These are phyloP conservation scores for Colletotrichum lentis DNA, from an alignment of 2,329 filamentous ascomycete genomes.

Conservation along the genomic window DNA sequence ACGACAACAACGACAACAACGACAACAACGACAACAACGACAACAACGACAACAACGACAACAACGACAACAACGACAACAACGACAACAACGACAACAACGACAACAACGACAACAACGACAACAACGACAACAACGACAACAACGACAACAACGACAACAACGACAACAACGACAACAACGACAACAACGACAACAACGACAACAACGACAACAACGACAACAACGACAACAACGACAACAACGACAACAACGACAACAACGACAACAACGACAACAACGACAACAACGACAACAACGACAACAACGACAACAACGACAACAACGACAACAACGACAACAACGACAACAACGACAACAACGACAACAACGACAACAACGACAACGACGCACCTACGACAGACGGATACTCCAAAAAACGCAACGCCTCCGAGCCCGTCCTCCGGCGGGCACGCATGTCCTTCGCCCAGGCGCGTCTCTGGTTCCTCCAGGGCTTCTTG, in stretches of 20 bases:
- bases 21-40: background rate
- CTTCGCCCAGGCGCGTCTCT: constrained; percentile 53
- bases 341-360: background rate
- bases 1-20: background rate
- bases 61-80: background rate
- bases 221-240: background rate
- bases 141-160: background rate
- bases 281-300: background rate
- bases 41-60: background rate
- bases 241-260: background rate
- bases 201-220: background rate
- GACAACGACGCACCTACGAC: too few relatives aligned
- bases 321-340: background rate
- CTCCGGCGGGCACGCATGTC: constrained; percentile 44
- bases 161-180: background rate
- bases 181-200: background rate
- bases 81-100: background rate
- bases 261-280: background rate
- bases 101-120: background rate
- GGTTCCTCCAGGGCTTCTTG: constrained; percentile 48
- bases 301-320: background rate
- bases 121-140: background rate
- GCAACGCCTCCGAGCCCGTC: background rate
- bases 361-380: background rate
- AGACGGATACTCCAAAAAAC: background rate